Conservation (phyloP, 2,329 filamentous ascomycete genomes). For the Fusarium sp. region DNA sequence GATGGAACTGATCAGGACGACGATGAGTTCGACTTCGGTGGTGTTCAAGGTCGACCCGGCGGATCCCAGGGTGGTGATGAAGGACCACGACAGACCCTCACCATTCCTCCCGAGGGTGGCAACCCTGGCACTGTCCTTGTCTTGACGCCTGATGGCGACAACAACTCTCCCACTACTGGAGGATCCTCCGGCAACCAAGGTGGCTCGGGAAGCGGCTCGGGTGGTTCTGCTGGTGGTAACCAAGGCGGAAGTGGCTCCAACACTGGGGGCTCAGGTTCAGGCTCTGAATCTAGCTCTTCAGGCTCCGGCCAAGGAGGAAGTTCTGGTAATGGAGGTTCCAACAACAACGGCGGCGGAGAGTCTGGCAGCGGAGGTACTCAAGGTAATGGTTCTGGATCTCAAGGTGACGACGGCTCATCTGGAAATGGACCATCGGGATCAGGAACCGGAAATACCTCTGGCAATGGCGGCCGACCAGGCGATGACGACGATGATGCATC, state of each 20-base stretch:
- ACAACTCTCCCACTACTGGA: neutral
- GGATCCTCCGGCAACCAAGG: neutral
- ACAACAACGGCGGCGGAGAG: neutral
- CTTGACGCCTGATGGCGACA: neutral
- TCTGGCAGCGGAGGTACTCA: neutral
- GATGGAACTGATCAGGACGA: neutral
- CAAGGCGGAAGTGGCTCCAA: neutral
- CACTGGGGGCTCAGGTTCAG: neutral
- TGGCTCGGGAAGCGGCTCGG: neutral
- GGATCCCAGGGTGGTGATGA: neutral
- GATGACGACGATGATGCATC: neutral
- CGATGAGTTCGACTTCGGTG: neutral
- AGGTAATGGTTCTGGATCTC: neutral
- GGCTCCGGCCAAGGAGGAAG: constrained; percentile 2
- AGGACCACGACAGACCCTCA: constrained; percentile 16
- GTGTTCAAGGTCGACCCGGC: neutral
- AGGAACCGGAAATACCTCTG: neutral
- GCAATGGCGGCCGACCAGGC: neutral
- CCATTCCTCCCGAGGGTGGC: constrained; percentile 17
- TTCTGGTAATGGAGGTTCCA: neutral
- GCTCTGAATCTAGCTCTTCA: neutral
- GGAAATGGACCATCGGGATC: neutral
- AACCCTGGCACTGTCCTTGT: constrained; percentile 28
- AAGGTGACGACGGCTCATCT: neutral
- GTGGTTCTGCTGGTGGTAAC: neutral